phyloP scores from a whole-genome alignment of 2,329 filamentous ascomycete genomes.

The Lasiodiplodia theobromae region DNA sequence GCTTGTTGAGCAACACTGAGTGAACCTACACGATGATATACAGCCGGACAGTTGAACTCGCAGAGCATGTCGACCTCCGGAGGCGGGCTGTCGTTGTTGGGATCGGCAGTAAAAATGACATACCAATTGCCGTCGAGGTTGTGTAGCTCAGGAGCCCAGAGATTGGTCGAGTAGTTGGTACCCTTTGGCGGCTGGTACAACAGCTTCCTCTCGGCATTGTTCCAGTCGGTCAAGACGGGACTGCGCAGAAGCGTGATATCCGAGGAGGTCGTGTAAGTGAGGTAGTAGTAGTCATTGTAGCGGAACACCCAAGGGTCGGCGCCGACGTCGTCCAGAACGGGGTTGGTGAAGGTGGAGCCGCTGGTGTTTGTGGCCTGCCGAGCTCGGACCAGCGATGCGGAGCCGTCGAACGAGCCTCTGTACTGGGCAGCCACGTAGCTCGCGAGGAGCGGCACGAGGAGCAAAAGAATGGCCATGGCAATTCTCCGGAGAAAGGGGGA shows the following conservation, averaged over 20 bases:
- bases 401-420: constrained; percentile 16
- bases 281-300: constrained; percentile 33
- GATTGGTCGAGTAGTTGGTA: constrained; percentile 54
- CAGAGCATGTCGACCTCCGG: constrained; percentile 58
- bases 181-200: constrained; percentile 52
- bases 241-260: constrained; percentile 55
- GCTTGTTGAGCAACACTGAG: background rate
- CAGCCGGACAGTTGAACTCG: constrained; percentile 57
- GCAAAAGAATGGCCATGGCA: constrained; percentile 16
- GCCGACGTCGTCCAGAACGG: constrained; percentile 49
- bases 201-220: constrained; percentile 51
- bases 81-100: constrained; percentile 54
- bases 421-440: constrained; percentile 28
- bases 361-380: constrained; percentile 26
- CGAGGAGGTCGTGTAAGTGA: constrained; percentile 54
- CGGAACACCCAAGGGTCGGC: constrained; percentile 48
- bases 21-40: constrained; percentile 55
- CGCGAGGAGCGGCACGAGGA: constrained; percentile 26
- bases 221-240: constrained; percentile 53
- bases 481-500: background rate
- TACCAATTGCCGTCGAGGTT: constrained; percentile 57
- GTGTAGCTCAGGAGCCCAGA: constrained; percentile 62
- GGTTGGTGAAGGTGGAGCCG: constrained; percentile 53
- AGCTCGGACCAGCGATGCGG: constrained; percentile 1
- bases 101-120: constrained; percentile 61